Evolutionary conservation across 208 protist genomes (phyloP).

Genomic region (Trypanosoma rangeli): DNA sequence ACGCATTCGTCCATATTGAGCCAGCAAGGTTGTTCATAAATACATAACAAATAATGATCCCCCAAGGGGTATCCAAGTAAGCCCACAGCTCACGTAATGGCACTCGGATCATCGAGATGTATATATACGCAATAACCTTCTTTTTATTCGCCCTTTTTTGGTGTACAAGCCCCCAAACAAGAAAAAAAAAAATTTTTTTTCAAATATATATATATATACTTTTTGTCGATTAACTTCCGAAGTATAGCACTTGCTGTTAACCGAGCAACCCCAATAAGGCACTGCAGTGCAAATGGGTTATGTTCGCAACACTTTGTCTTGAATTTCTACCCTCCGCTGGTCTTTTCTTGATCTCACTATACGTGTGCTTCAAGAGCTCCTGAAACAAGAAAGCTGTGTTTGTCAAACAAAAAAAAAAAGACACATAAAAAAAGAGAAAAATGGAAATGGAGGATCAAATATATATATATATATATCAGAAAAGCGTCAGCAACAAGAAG

Average conservation of each 20-base stretch:
- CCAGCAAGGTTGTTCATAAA: constrained; percentile 73
- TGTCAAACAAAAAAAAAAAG: neutral
- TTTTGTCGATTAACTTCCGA: neutral
- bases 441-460: neutral
- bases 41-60: constrained; percentile 65
- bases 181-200: constrained; percentile 24
- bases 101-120: neutral
- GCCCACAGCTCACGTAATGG: neutral
- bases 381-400: neutral
- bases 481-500: neutral
- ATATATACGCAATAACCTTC: too few relatives aligned
- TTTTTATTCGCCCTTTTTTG: neutral
- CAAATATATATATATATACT: constrained; percentile 3
- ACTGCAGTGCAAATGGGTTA: neutral
- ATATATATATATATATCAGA: neutral
- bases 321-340: neutral
- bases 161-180: neutral
- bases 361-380: neutral
- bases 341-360: neutral
- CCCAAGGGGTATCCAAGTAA: constrained; percentile 3
- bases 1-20: constrained; percentile 78
- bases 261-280: neutral
- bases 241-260: neutral
- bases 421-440: constrained; percentile 16
- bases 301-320: neutral